Conservation (phyloP, 129 eudicot genomes). For the Helianthus tuberosus region DNA sequence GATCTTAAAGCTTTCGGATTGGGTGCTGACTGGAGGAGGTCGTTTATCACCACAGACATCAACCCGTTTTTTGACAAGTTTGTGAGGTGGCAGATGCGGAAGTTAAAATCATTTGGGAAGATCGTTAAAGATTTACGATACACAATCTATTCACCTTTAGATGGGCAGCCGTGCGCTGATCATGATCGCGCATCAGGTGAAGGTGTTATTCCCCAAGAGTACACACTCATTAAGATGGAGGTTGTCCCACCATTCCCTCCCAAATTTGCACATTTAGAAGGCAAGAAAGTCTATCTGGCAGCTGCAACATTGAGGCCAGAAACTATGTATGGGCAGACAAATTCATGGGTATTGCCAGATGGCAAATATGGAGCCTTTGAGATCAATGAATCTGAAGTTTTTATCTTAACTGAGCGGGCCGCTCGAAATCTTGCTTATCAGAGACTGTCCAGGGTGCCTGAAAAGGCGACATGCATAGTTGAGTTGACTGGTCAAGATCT, state of each 20-base stretch:
- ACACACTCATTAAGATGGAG: constrained; percentile 86
- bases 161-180: constrained; percentile 95
- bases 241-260: constrained; percentile 77
- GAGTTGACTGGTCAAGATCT: constrained; percentile 87
- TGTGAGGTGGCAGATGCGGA: constrained; percentile 86
- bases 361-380: constrained; percentile 89
- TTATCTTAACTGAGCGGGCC: constrained; percentile 60
- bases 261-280: constrained; percentile 71
- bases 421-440: constrained; percentile 84
- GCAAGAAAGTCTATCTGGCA: constrained; percentile 81
- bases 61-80: constrained; percentile 85
- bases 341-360: constrained; percentile 83
- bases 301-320: constrained; percentile 92
- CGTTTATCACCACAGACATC: constrained; percentile 75
- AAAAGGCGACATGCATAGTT: constrained; percentile 71
- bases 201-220: constrained; percentile 92
- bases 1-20: constrained; percentile 84
- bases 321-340: constrained; percentile 92
- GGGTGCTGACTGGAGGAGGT: constrained; percentile 90
- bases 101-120: constrained; percentile 68
- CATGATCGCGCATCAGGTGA: constrained; percentile 96
- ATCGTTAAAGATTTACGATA: constrained; percentile 81
- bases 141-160: constrained; percentile 73
- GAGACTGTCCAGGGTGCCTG: constrained; percentile 56
- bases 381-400: constrained; percentile 71